phyloP scores from a whole-genome alignment of 129 eudicot genomes.

The Deinandra increscens region DNA sequence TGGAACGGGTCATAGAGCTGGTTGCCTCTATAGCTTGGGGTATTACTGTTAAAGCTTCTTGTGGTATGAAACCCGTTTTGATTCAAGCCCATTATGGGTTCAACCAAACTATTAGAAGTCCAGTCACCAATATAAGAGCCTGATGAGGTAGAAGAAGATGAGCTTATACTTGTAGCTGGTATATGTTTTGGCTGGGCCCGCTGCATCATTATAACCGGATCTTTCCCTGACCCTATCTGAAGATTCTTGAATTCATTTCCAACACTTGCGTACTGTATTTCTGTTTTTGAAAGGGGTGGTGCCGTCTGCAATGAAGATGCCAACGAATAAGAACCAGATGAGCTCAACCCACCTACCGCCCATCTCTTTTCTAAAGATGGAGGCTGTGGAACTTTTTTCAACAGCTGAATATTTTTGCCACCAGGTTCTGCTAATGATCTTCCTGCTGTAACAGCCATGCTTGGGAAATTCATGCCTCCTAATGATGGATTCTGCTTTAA shows the following conservation, averaged over 20 bases:
- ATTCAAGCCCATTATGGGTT: constrained; percentile 34
- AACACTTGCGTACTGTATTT: constrained; percentile 38
- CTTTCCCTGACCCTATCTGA: constrained; percentile 67
- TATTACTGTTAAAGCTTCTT: constrained; percentile 38
- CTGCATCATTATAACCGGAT: constrained; percentile 77
- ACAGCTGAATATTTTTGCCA: constrained; percentile 39
- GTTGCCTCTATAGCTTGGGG: constrained; percentile 39
- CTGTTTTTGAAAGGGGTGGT: constrained; percentile 46
- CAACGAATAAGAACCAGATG: constrained; percentile 45
- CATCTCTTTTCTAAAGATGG: constrained; percentile 53
- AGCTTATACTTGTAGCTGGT: constrained; percentile 35
- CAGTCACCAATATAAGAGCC: constrained; percentile 37
- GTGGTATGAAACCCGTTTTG: constrained; percentile 46
- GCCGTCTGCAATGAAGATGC: constrained; percentile 55
- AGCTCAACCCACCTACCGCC: constrained; percentile 33
- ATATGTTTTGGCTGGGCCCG: constrained; percentile 59
- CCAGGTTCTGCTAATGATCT: constrained; percentile 38
- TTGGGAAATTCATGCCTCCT: constrained; percentile 47
- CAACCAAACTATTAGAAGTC: constrained; percentile 47
- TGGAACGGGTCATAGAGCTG: constrained; percentile 49
- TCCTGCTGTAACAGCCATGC: constrained; percentile 30
- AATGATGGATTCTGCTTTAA: constrained; percentile 7
- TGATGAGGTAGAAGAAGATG: constrained; percentile 36
- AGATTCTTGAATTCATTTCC: constrained; percentile 59
- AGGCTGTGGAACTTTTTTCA: constrained; percentile 45